phyloP scores from a whole-genome alignment of 768 basidiomycete species.

The Rhizopogon sp. region DNA sequence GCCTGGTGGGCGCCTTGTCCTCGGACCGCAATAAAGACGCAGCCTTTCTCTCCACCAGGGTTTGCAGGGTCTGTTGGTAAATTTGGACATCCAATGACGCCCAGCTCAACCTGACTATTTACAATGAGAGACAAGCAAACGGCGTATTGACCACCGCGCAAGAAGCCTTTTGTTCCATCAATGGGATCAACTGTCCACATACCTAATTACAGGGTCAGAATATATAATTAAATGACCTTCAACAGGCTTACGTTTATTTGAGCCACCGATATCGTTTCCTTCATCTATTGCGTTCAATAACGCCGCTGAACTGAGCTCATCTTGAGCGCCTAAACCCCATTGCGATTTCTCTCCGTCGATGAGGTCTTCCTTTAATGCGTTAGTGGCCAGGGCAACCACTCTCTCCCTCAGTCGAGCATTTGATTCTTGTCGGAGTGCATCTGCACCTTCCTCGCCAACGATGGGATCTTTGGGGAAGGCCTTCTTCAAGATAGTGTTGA shows the following conservation, averaged over 20 bases:
- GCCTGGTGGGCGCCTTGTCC: conserved; percentile 83
- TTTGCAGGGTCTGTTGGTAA: conserved; percentile 52
- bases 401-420: conserved; percentile 46
- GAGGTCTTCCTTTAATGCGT: conserved; percentile 57
- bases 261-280: conserved; percentile 71
- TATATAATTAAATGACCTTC: neutral
- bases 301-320: conserved; percentile 46
- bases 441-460: conserved; percentile 93
- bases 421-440: conserved; percentile 57
- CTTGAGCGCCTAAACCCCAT: conserved; percentile 71
- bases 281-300: conserved; percentile 85
- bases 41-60: conserved; percentile 63
- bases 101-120: conserved; percentile 73
- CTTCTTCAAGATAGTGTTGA: conserved; percentile 70
- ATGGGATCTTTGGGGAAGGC: conserved; percentile 86
- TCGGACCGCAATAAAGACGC: conserved; percentile 81
- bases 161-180: conserved; percentile 92
- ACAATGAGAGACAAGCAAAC: conserved; percentile 85
- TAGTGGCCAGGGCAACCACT: conserved; percentile 80
- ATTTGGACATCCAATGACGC: conserved; percentile 92
- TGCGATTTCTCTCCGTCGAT: conserved; percentile 47
- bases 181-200: conserved; percentile 90
- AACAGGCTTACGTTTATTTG: conserved; percentile 57
- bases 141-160: conserved; percentile 89
- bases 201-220: conserved; percentile 34